Conservation (phyloP, 306 rosid species). For the Quercus parvula region DNA sequence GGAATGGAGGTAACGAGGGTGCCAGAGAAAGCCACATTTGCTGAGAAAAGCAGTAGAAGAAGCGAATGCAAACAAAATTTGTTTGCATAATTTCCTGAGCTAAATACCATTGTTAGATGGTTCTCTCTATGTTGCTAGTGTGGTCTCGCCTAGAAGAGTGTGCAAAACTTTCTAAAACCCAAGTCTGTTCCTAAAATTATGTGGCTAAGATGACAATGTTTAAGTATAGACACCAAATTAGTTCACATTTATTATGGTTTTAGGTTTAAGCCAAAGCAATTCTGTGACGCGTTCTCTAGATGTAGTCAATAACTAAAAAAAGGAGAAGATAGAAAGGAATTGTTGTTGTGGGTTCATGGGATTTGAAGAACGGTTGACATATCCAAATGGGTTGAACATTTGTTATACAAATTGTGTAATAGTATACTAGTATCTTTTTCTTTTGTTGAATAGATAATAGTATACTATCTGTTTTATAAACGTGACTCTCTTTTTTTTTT, state of each 20-base stretch:
- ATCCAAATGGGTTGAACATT: too few species aligned
- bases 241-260: too few species aligned
- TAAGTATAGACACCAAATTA: not conserved
- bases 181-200: not conserved
- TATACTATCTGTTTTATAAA: too few species aligned
- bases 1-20: slow-evolving; percentile 14
- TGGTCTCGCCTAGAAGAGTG: not conserved
- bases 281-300: not conserved
- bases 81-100: not conserved
- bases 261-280: not conserved
- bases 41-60: slow-evolving; percentile 7
- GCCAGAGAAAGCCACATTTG: not conserved
- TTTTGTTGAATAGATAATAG: too few species aligned
- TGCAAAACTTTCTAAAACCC: not conserved
- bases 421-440: too few species aligned
- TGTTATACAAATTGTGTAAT: too few species aligned
- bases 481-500: too few species aligned
- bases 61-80: not conserved
- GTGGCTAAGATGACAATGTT: not conserved
- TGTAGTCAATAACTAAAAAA: not conserved
- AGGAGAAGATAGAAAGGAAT: not conserved
- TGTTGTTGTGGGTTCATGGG: not conserved
- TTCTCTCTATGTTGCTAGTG: not conserved
- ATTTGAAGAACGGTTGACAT: not conserved
- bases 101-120: not conserved